A percentile compares a stretch with the other conserved stretches of the same genome.
These are phyloP conservation scores for Schwanniomyces polymorphus DNA, from an alignment of 805 yeast species.

Conservation along the genomic window DNA sequence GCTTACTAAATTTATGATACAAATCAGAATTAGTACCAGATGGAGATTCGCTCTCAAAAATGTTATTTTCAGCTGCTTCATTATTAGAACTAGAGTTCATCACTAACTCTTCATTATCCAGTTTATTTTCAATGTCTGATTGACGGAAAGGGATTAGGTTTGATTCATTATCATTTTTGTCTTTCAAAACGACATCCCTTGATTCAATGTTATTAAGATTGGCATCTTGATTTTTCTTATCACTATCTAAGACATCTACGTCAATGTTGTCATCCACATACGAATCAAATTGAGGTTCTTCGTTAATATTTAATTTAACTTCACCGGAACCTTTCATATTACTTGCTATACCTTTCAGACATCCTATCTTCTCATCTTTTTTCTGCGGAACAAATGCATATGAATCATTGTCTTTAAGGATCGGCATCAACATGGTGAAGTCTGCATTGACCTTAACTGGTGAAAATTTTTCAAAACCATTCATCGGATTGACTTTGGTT, in stretches of 20 bases:
- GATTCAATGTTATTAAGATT: neutral
- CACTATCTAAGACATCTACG: constrained; percentile 34
- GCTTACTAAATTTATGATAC: constrained; percentile 6
- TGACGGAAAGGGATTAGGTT: neutral
- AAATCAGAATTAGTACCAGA: constrained; percentile 4
- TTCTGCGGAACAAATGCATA: neutral
- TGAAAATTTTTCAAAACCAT: constrained; percentile 16
- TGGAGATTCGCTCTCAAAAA: constrained; percentile 1
- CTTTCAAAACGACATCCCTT: neutral
- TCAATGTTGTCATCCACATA: constrained; percentile 62
- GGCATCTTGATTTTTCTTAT: constrained; percentile 5
- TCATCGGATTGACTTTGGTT: constrained; percentile 27
- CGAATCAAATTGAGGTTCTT: constrained; percentile 46
- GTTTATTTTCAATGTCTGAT: neutral
- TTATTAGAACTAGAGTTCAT: neutral
- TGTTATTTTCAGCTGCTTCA: constrained; percentile 1
- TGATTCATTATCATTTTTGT: neutral
- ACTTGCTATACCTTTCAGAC: neutral
- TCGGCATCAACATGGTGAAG: constrained; percentile 18
- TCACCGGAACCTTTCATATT: neutral
- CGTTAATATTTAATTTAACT: constrained; percentile 3
- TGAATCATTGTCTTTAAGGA: constrained; percentile 4
- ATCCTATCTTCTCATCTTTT: neutral
- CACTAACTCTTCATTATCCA: neutral
- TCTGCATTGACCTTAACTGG: constrained; percentile 32